phyloP scores from a whole-genome alignment of 2,329 filamentous ascomycete species.

The Helminthosporium solani region DNA sequence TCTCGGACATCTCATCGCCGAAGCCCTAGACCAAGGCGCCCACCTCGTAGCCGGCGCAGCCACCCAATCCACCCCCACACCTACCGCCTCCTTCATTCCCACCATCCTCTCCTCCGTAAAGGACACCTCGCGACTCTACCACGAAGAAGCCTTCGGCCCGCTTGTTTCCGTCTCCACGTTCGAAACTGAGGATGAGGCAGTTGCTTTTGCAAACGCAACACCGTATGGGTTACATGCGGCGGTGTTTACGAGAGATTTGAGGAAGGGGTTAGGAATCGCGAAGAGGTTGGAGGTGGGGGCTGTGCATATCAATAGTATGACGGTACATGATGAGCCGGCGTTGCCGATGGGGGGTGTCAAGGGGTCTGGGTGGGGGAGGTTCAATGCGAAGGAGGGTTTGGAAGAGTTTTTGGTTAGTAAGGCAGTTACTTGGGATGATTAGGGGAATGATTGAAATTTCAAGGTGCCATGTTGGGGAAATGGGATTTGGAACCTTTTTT shows the following conservation, averaged over 20 bases:
- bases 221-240: constrained; percentile 15
- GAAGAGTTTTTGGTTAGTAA: constrained; percentile 13
- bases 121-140: constrained; percentile 3
- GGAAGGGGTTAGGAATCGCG: constrained; percentile 11
- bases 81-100: constrained; percentile 11
- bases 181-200: constrained; percentile 13
- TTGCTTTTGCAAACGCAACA: constrained; percentile 12
- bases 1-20: constrained; percentile 3
- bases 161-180: constrained; percentile 9
- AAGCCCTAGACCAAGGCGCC: constrained; percentile 6
- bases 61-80: background rate
- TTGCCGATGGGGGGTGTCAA: constrained; percentile 19
- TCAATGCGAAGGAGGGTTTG: constrained; percentile 13
- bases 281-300: constrained; percentile 17
- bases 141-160: constrained; percentile 18
- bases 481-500: too few relatives aligned
- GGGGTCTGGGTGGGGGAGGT: constrained; percentile 17
- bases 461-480: too few relatives aligned
- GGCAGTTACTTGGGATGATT: constrained; percentile 15
- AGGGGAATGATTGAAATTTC: too few relatives aligned
- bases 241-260: constrained; percentile 14
- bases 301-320: constrained; percentile 22
- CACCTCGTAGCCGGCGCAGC: constrained; percentile 5
- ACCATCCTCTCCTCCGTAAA: constrained; percentile 13
- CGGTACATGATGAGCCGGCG: constrained; percentile 16